Base-by-base conservation (phyloP, 2,329 filamentous ascomycete species). In the Cyclaneusma minus region DNA sequence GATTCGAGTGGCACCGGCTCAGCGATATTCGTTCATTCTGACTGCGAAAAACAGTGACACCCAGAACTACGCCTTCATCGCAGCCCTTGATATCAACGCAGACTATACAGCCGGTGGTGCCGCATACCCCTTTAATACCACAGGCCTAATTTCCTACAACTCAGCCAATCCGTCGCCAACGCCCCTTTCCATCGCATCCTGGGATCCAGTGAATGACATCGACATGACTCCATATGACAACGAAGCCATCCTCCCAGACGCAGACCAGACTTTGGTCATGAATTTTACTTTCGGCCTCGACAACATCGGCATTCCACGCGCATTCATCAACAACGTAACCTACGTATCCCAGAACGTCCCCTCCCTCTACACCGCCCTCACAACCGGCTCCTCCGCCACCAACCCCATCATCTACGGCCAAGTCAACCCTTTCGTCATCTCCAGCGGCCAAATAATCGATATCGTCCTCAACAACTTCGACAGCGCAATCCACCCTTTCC, bases 271-370 rank as follows among this genome's bases (percentile, higher is more conserved):
- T 4, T 34, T 39, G 9, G 33, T 28, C 3, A 14, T 39, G 24
- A 22, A 36, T 15, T 39, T 39, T 23, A 33, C 32, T 9, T 39
- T 39, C 19, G 24, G 25, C n/a, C 12, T 33, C n/a, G 35, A 39
- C 21, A 11, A 12, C 9, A 17, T 13, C 4, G 33, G 33, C 16
- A 34, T 37, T 7, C 32, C 35, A 69, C 5, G 37, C 27, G 73
- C 69, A 33, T 73, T 74, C 51, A 68, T 80, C 54, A 85, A 87
- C 56, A 73, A 80, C 48, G 68, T 82, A 35, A 82, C 78, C 16
- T 92, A 85, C 47, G 64, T 66, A 3, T 29, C 53, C 0, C 81
- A 79, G 25, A 80, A 81, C 45, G 82, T 91, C 0, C 84, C 83
- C 0, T 72, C 76, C 0, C 59, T 92, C 0, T 91, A 84, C 57